phyloP scores from a whole-genome alignment of 2,329 filamentous ascomycete species.

The Xylariaceae sp. region DNA sequence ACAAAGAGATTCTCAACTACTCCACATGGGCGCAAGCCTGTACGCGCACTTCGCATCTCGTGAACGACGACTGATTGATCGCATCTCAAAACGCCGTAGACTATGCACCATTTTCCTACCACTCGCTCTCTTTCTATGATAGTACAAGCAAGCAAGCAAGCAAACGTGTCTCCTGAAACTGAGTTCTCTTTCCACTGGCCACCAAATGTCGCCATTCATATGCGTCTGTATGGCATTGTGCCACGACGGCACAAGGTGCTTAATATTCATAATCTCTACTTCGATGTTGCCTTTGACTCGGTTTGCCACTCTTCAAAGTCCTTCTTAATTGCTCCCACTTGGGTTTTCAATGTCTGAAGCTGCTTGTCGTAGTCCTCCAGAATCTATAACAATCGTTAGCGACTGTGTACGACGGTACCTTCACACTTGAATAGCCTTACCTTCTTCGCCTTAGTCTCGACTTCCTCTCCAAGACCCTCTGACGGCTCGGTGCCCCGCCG shows the following conservation, averaged over 20 bases:
- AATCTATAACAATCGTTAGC: conserved; percentile 47
- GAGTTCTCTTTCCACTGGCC: not conserved
- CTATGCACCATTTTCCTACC: conserved; percentile 15
- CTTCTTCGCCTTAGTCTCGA: conserved; percentile 68
- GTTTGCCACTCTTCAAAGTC: conserved; percentile 54
- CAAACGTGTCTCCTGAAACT: conserved; percentile 10
- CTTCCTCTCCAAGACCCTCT: conserved; percentile 61
- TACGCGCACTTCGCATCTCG: not conserved
- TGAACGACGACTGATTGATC: not conserved
- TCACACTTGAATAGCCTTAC: conserved; percentile 38
- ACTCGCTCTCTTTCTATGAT: conserved; percentile 9
- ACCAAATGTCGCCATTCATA: conserved; percentile 1
- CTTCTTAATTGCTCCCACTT: conserved; percentile 58
- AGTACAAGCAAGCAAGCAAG: conserved; percentile 6
- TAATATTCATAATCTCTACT: conserved; percentile 13
- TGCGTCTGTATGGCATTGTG: not conserved
- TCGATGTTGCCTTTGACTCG: conserved; percentile 40
- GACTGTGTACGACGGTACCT: not conserved
- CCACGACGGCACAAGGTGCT: not conserved
- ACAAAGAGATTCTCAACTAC: not conserved
- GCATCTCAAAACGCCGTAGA: conserved; percentile 12
- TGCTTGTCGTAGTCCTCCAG: conserved; percentile 78
- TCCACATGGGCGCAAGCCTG: not conserved
- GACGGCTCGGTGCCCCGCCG: conserved; percentile 54
- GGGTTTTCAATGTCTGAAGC: conserved; percentile 68